phyloP scores from a whole-genome alignment of 2,329 filamentous ascomycete species.

The Aquanectria penicillioides region DNA sequence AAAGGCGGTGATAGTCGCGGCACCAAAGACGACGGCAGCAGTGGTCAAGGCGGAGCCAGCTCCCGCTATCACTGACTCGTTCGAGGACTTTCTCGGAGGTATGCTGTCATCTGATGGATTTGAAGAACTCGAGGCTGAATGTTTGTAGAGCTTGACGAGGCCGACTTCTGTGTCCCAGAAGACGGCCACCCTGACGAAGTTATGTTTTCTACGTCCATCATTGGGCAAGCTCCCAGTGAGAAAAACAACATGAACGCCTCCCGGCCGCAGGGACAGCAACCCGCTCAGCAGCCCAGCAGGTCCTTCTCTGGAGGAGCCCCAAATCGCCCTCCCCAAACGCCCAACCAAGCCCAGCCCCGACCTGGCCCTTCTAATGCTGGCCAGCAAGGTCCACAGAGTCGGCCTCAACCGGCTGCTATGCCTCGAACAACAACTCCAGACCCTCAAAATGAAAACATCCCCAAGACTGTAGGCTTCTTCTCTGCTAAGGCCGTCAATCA shows the following conservation, averaged over 20 bases:
- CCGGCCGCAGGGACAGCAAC: slow-evolving; percentile 36
- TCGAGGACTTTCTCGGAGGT: slow-evolving; percentile 63
- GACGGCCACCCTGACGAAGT: slow-evolving; percentile 82
- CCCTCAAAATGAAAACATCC: slow-evolving; percentile 33
- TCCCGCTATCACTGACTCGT: slow-evolving; percentile 51
- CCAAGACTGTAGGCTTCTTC: slow-evolving; percentile 70
- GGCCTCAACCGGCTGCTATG: slow-evolving; percentile 27
- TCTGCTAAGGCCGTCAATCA: slow-evolving; percentile 73
- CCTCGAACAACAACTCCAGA: slow-evolving; percentile 33
- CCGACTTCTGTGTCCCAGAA: slow-evolving; percentile 76
- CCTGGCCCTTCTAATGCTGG: slow-evolving; percentile 31
- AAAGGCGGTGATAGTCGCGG: neutral
- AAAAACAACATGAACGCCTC: slow-evolving; percentile 29
- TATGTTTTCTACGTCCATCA: slow-evolving; percentile 55
- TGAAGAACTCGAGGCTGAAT: slow-evolving; percentile 51
- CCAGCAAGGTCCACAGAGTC: slow-evolving; percentile 36
- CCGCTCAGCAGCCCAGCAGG: slow-evolving; percentile 27
- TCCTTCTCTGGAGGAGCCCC: slow-evolving; percentile 28
- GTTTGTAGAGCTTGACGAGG: slow-evolving; percentile 76
- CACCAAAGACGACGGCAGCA: slow-evolving; percentile 3
- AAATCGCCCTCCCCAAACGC: slow-evolving; percentile 46
- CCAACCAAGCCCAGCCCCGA: slow-evolving; percentile 42
- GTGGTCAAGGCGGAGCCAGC: slow-evolving; percentile 44
- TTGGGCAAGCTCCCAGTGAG: slow-evolving; percentile 32
- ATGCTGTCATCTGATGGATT: slow-evolving; percentile 50